Evolutionary conservation across 768 basidiomycete genomes (phyloP), one percentile per base, ranked within the genome.

Genomic region (Hydnomerulius pinastri): DNA sequence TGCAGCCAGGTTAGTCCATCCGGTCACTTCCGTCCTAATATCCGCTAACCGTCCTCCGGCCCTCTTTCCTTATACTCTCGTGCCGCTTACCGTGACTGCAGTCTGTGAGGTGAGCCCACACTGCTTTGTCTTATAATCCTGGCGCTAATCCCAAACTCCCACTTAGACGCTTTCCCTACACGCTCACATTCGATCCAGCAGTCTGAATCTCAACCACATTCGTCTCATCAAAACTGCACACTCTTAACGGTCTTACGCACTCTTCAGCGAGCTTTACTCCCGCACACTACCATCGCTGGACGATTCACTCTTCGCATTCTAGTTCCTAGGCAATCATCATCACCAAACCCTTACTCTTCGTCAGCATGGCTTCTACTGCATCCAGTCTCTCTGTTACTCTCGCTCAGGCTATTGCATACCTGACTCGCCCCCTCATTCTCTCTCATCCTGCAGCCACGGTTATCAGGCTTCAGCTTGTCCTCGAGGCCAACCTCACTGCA

Each of bases 401-500:
- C 67, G 77, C 85, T 52, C 85, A 91, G 61, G 84, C 84, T 66
- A 78, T 90, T 66, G 73, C 83, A 49, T 88, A 83, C 74, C 76
- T 92, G 67, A 89, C 86, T 30, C 77, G 79, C 28, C 81, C 86
- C 50, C 79, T 90, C 53, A 73, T 77, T 58, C 60, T 68, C 46
- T 69, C 76, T 33, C 81, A 86, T 68, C 69, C 85, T n/a, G 74
- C 81, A 37, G 73, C 77, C 48, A 81, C 81, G 56, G 74, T 88
- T 68, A 75, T 78, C 63, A 85, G 83, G 66, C 81, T 92, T 58
- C 85, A 85, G 66, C 77, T 81, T 47, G 71, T 81, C 52, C 85
- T 92, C 55, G 82, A 89, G 72, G 78, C 81, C 36, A 87, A 87
- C 75, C 78, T 91, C 60, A 82, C 77, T 20, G 78, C 86, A 30